Evolutionary conservation across 1,139 yeast genomes (phyloP), one percentile per base, ranked within the genome.

Genomic region (Geotrichum europaeum): DNA sequence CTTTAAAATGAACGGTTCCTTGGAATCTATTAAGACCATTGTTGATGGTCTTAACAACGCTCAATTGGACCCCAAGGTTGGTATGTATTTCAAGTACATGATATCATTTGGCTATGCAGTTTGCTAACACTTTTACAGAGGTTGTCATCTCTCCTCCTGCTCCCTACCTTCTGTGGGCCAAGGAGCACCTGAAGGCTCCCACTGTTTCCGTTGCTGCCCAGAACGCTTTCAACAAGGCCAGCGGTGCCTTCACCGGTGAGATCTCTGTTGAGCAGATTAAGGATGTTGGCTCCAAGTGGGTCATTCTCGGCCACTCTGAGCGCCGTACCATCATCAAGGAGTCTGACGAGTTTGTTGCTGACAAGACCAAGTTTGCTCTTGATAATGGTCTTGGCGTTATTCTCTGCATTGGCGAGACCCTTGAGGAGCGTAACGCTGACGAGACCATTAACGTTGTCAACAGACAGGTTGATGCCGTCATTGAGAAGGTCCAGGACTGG

Each of bases 241-340:
- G 92, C 63, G 99, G 99, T 80, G 99, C 99, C 65, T 94, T 76
- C 88, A 94, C 99, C 67, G 99, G 99, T 76, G 99, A 95, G 81
- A 85, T 88, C 74, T 86, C 96, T 49, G 94, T 95, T 63, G 84
- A 82, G 65, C 91, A 91, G 79, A 78, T 94, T 75, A 86, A 89
- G 81, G 99, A 94, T 76, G 83, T 87, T 72, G 96, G 96, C 69
- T 95, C 91, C 70, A 83, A 82, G 67, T 95, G 98, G 98, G 96
- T 94, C 67, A 85, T 94, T 74, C 82, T 95, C 69, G 99, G 99
- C 71, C 99, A 94, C 85, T 90, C 97, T 65, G 99, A 94, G 83
- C 92, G 99, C 84, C 90, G 99, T 82, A 86, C 96, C 69, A 82
- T 90, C 75, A 83, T 89, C 81, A 84, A 86, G 78, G 99, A 94